Evolutionary conservation across 805 yeast species (phyloP), one percentile per base, ranked within the genome.

Genomic region (Metschnikowia sp.): DNA sequence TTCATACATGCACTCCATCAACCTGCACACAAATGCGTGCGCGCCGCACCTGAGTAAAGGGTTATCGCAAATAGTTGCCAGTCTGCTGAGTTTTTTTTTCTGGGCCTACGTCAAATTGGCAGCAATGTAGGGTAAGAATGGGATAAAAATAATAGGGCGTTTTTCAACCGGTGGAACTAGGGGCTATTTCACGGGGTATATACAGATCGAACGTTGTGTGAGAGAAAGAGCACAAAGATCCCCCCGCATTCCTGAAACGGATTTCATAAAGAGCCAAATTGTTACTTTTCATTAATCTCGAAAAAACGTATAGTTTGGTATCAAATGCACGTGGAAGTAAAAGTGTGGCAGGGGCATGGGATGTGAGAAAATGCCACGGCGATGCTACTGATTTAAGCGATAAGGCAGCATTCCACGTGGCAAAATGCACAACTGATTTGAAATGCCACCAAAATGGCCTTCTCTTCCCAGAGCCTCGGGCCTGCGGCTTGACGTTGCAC

Each of bases 81-180:
- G 9, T 22, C 18, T 12, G 18, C 7, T 12, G 31, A 3, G 19
- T 3, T 39, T 19, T 10, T 38, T 44, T 44, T 44, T 44, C 47
- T 44, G 47, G 47, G 47, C 47, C 35, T 38, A 39, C 47, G 47
- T 44, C 42, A 44, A 39, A 13, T n/a, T 10, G 33, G 39, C 32
- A 38, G 47, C 39, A 32, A 38, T n/a, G 22, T 34, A 13, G 33
- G 22, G 33, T 5, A 38, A 8, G 6, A n/a, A 28, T 28, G 31
- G 31, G 22, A 15, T 15, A 1, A 36, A 36, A 36, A 29, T 29
- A 18, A 19, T 11, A 19, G 26, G 26, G 26, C 26, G 26, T 22
- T 22, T 22, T 22, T 7, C 26, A 22, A 22, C 26, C 26, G 26
- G 26, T 22, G 26, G 26, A 22, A 22, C 26, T 22, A 7, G 26